Conservation (phyloP, 768 basidiomycete genomes). For the Suillus bovinus region DNA sequence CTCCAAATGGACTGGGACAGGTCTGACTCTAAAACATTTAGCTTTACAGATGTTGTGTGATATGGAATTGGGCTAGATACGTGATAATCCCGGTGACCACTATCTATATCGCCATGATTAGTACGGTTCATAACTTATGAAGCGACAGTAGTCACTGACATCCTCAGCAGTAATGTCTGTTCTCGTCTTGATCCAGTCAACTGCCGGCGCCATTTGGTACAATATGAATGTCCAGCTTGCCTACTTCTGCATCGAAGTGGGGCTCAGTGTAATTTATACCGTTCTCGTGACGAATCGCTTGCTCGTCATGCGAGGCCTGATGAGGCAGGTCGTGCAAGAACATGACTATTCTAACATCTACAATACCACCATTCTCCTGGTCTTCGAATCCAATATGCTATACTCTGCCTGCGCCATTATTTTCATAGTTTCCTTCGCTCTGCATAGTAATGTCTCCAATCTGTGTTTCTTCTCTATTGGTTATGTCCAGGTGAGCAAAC, state of each 20-base stretch:
- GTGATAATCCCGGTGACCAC: slow-evolving; percentile 19
- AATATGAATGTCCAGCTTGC: slow-evolving; percentile 25
- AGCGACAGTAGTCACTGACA: background rate
- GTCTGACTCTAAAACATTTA: background rate
- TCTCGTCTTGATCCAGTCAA: slow-evolving; percentile 19
- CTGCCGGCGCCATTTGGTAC: slow-evolving; percentile 20
- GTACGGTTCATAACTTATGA: slow-evolving; percentile 4
- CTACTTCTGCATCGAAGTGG: slow-evolving; percentile 33
- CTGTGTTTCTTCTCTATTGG: slow-evolving; percentile 34
- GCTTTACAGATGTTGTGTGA: slow-evolving; percentile 14
- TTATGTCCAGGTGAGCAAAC: slow-evolving; percentile 30
- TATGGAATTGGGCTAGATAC: slow-evolving; percentile 17
- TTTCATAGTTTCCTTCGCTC: slow-evolving; percentile 35
- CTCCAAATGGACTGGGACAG: background rate
- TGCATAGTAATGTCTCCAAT: slow-evolving; percentile 29
- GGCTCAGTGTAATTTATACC: slow-evolving; percentile 32
- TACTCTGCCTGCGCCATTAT: slow-evolving; percentile 29
- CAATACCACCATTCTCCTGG: slow-evolving; percentile 29
- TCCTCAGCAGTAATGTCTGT: slow-evolving; percentile 17
- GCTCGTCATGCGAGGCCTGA: slow-evolving; percentile 19
- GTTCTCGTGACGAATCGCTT: slow-evolving; percentile 33
- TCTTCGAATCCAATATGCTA: slow-evolving; percentile 37
- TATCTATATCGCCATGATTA: slow-evolving; percentile 16
- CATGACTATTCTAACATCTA: slow-evolving; percentile 24
- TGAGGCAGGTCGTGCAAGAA: slow-evolving; percentile 19